Base-by-base conservation (phyloP, 2,329 filamentous ascomycete genomes). In the Arthrobotrys sinensis region DNA sequence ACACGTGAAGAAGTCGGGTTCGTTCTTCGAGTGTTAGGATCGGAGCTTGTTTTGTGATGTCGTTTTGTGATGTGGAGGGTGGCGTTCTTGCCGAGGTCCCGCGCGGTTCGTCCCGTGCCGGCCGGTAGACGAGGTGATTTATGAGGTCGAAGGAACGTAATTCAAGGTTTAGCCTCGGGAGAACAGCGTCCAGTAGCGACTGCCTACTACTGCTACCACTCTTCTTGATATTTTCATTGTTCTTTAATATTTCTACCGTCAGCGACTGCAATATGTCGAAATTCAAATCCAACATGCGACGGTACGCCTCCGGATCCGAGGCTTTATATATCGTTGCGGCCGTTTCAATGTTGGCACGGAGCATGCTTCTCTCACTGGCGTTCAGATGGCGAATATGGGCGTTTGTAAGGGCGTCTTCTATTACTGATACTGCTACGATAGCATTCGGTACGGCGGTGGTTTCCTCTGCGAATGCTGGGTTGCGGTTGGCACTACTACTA, bases 81-180 rank as follows among this genome's bases (percentile, higher is more conserved):
- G 16, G 21, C 5, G 43, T 2, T 12, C n/a, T 28, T 28, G 57
- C 6, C 11, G 55, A 28, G 55, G 16, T 8, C 24, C n/a, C 14
- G 2, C n/a, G 62, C 5, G 67, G 43, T 32, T 71, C 73, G 16
- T 78, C 73, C 12, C 28, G 32, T 24, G 75, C 63, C n/a, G 75
- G 62, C 5, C 67, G 60, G 16, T 72, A 24, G 67, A 64, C 67
- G 24, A 78, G 60, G 45, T 72, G 67, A 36, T 78, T 78, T 32
- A 78, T 78, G 5, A 78, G 53, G 36, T 78, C 75, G 8, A 78
- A 46, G 11, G 75, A 78, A 19, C 75, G 75, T 4, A 78, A 14
- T 57, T 78, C 75, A 24, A 78, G 75, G 52, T 78, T 78, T 14
- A 78, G 24, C 14, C 71, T 72, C 14, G 75, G 75, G 5, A 78